Evolutionary conservation across 441 rosid species (phyloP).

Genomic region (Populus hybrid): DNA sequence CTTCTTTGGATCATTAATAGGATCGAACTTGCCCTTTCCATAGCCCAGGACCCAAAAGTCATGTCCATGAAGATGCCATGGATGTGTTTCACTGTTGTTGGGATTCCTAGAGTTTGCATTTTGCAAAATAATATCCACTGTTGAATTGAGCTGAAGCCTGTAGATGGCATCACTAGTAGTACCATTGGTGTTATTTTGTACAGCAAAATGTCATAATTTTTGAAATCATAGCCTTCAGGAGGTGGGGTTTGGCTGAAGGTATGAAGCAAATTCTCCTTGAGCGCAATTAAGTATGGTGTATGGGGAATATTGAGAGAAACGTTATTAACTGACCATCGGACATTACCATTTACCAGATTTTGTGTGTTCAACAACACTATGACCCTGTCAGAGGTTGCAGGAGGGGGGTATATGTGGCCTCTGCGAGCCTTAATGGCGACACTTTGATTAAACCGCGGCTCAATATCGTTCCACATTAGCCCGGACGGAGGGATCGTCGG

Average conservation of each 20-base stretch:
- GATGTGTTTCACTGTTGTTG: slow-evolving; percentile 68
- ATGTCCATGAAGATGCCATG: slow-evolving; percentile 89
- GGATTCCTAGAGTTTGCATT: slow-evolving; percentile 47
- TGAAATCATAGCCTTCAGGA: slow-evolving; percentile 36
- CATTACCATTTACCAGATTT: slow-evolving; percentile 35
- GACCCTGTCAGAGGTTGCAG: slow-evolving; percentile 47
- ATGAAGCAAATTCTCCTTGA: slow-evolving; percentile 37
- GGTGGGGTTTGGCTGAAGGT: slow-evolving; percentile 45
- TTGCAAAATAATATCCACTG: slow-evolving; percentile 63
- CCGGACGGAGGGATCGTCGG: slow-evolving; percentile 42
- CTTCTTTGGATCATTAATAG: slow-evolving; percentile 27
- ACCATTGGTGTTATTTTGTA: slow-evolving; percentile 31
- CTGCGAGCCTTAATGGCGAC: slow-evolving; percentile 45
- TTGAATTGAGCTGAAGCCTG: slow-evolving; percentile 41
- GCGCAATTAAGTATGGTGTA: slow-evolving; percentile 58
- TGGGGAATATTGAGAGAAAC: slow-evolving; percentile 53
- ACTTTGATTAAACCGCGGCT: slow-evolving; percentile 46
- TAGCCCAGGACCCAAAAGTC: slow-evolving; percentile 81
- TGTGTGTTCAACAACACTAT: slow-evolving; percentile 65
- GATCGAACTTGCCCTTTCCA: slow-evolving; percentile 56
- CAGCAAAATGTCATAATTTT: slow-evolving; percentile 28
- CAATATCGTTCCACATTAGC: slow-evolving; percentile 44
- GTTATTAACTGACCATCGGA: slow-evolving; percentile 63
- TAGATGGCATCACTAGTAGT: slow-evolving; percentile 41
- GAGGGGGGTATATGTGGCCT: slow-evolving; percentile 41